Conservation (phyloP, 331 rosid species). For the Rhamnella rubrinervis region DNA sequence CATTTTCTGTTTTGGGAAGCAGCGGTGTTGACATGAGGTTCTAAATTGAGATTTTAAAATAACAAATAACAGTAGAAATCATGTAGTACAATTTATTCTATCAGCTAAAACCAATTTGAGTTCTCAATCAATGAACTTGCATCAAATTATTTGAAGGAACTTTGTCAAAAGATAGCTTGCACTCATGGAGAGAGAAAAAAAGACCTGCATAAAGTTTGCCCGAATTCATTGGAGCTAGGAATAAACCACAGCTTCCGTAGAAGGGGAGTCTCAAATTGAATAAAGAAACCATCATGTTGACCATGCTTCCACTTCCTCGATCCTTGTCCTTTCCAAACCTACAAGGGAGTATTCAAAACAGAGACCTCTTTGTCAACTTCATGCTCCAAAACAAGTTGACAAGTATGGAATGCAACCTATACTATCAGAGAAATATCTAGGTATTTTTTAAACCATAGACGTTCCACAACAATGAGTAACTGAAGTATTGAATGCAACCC, state of each 20-base stretch:
- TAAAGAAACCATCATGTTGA: slow-evolving; percentile 84
- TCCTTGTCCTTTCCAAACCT: slow-evolving; percentile 99
- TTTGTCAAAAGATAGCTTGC: neutral
- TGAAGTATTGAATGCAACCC: no score
- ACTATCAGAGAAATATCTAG: neutral
- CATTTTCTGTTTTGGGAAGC: no score
- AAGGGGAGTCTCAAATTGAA: slow-evolving; percentile 81
- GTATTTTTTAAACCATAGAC: neutral
- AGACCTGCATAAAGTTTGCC: slow-evolving; percentile 89
- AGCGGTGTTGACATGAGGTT: neutral
- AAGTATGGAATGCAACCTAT: neutral
- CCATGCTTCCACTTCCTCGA: slow-evolving; percentile 94
- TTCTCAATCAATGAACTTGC: neutral
- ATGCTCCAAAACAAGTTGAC: neutral
- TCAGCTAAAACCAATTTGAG: no score
- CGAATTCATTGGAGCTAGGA: slow-evolving; percentile 78
- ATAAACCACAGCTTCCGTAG: slow-evolving; percentile 83
- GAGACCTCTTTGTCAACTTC: slow-evolving; percentile 11
- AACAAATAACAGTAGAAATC: neutral
- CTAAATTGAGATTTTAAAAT: neutral
- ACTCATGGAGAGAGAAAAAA: slow-evolving; percentile 17
- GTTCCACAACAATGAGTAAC: neutral
- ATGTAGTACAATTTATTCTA: no score
- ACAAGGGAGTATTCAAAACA: slow-evolving; percentile 24
- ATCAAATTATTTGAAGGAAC: neutral